Percentiles rank a stretch among this genome's conserved stretches.
These are phyloP conservation scores for Salvia rosmarinus DNA, from an alignment of 257 asterid genomes.

Conservation along the genomic window DNA sequence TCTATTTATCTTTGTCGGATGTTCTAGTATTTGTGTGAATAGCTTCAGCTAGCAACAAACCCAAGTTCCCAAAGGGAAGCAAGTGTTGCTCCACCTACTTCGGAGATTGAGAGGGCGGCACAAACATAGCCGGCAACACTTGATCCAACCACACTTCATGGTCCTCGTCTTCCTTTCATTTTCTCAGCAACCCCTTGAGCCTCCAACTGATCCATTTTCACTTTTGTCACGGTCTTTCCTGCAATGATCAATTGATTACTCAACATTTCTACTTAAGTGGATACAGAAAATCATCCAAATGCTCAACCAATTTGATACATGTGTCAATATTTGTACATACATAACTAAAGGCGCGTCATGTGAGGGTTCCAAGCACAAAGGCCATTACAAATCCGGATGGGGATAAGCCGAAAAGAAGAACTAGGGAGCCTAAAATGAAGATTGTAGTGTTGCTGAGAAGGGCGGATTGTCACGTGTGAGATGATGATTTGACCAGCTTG, in stretches of 20 bases:
- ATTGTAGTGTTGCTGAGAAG: too few species aligned
- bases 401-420: constrained; percentile 84
- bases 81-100: constrained; percentile 68
- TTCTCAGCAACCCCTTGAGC: constrained; percentile 98
- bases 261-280: constrained; percentile 8
- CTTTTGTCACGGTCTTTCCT: constrained; percentile 93
- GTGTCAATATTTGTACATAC: neutral
- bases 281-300: neutral
- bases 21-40: too few species aligned
- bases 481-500: too few species aligned
- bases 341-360: constrained; percentile 89
- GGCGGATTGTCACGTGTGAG: too few species aligned
- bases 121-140: constrained; percentile 96
- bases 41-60: too few species aligned
- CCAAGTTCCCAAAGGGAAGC: constrained; percentile 46
- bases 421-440: too few species aligned
- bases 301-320: neutral
- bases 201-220: constrained; percentile 96
- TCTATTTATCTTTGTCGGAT: too few species aligned
- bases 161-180: constrained; percentile 93
- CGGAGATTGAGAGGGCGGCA: constrained; percentile 70
- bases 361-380: constrained; percentile 86
- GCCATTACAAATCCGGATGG: constrained; percentile 73
- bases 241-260: constrained; percentile 34
- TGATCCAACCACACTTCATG: constrained; percentile 94